Percentiles rank a stretch among this genome's conserved stretches.
Evolutionary conservation across 1,284 basidiomycete genomes (phyloP).

Genomic region (Schizophyllum amplum): DNA sequence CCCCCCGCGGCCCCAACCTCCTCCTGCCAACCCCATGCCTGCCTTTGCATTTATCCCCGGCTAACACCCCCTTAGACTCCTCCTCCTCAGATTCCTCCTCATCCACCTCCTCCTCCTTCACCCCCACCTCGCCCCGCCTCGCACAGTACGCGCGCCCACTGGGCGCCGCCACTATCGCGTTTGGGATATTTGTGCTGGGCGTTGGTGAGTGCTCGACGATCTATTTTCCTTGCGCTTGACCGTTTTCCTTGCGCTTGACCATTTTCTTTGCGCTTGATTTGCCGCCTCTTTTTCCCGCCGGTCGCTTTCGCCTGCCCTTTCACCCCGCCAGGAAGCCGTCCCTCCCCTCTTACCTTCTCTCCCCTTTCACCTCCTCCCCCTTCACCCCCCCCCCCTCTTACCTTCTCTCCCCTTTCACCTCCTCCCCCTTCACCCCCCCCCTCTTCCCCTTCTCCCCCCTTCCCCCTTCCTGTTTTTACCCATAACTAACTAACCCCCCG

Average conservation of each 20-base stretch:
- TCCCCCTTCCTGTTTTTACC: neutral
- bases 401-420: neutral
- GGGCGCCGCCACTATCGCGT: constrained; percentile 11
- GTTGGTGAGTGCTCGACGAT: constrained; percentile 9
- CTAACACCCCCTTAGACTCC: no score
- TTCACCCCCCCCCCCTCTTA: constrained; percentile 1
- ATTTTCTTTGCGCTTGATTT: no score
- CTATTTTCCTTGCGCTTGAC: no score
- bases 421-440: constrained; percentile 1
- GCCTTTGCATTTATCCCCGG: no score
- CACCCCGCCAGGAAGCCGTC: no score
- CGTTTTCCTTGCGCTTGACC: no score
- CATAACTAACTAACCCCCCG: neutral
- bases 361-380: neutral
- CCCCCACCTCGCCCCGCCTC: constrained; percentile 5
- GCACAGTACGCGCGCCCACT: constrained; percentile 12
- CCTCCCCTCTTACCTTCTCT: constrained; percentile 4
- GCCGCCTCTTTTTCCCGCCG: neutral
- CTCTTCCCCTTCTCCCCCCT: neutral
- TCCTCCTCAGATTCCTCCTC: neutral
- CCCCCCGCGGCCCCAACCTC: no score
- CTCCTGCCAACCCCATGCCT: no score
- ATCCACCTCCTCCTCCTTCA: neutral
- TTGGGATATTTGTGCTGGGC: constrained; percentile 10
- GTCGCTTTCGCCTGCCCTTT: neutral